phyloP scores from a whole-genome alignment of 169 alveolate genomes.

The Cryptosporidium parvum region DNA sequence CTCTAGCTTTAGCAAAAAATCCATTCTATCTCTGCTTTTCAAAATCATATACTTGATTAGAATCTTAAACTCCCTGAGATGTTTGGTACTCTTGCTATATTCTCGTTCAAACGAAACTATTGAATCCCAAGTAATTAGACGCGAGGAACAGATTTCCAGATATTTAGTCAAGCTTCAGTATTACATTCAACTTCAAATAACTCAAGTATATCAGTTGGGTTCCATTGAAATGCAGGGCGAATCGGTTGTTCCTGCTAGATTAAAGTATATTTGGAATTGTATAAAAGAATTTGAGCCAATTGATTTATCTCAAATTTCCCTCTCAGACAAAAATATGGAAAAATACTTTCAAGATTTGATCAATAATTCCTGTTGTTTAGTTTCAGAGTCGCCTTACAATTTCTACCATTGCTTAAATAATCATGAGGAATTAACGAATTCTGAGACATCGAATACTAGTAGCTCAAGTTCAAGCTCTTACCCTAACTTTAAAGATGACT shows the following conservation, averaged over 20 bases:
- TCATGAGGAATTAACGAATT: not conserved
- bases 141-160: conserved; percentile 38
- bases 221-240: not conserved
- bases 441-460: not conserved
- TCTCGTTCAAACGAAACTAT: conserved; percentile 40
- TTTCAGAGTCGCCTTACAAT: conserved; percentile 17
- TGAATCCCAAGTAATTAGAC: not conserved
- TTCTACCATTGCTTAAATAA: conserved; percentile 13
- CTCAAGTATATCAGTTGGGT: not conserved
- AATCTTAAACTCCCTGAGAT: conserved; percentile 29
- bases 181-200: conserved; percentile 30
- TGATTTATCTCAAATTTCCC: not conserved
- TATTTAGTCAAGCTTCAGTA: conserved; percentile 36
- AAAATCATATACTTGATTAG: conserved; percentile 23
- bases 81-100: conserved; percentile 31
- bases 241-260: not conserved
- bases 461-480: not conserved
- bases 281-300: not conserved
- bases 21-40: conserved; percentile 3
- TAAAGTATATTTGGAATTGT: conserved; percentile 22
- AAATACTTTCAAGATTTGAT: conserved; percentile 8
- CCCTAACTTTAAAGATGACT: not conserved
- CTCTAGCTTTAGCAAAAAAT: not conserved
- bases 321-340: not conserved
- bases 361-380: not conserved